These are phyloP conservation scores for Plasmopara muralis DNA, from an alignment of 352 stramenopile genomes.

Conservation along the genomic window DNA sequence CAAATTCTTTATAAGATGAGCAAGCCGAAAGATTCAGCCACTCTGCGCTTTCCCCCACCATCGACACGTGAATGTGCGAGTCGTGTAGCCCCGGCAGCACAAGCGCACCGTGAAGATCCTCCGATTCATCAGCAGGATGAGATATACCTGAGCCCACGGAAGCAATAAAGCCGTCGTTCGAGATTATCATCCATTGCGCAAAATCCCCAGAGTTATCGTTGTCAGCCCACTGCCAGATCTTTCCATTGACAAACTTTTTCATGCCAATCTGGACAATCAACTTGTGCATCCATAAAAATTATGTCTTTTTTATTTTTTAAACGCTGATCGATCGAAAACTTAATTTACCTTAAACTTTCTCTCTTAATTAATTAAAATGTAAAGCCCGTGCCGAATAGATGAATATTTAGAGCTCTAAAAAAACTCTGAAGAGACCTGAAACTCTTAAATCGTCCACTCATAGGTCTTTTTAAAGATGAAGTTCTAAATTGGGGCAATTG, in stretches of 20 bases:
- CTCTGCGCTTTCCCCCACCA: constrained; percentile 73
- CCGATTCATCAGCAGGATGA: constrained; percentile 15
- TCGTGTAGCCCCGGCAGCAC: constrained; percentile 86
- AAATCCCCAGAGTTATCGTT: constrained; percentile 18
- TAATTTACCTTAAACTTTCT: too few relatives aligned
- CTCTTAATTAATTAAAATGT: too few relatives aligned
- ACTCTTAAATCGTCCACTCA: too few relatives aligned
- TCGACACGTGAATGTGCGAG: constrained; percentile 84
- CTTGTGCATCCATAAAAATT: too few relatives aligned
- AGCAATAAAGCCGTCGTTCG: constrained; percentile 35
- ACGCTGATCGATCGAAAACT: too few relatives aligned
- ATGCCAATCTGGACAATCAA: too few relatives aligned
- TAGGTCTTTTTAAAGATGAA: too few relatives aligned
- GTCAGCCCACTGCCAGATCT: constrained; percentile 79
- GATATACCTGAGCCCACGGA: constrained; percentile 24
- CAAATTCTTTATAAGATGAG: constrained; percentile 67
- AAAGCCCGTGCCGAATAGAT: too few relatives aligned
- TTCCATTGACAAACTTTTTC: constrained; percentile 51
- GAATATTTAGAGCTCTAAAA: too few relatives aligned
- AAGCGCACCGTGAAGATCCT: constrained; percentile 47
- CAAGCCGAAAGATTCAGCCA: constrained; percentile 79
- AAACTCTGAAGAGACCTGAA: too few relatives aligned
- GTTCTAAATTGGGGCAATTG: too few relatives aligned
- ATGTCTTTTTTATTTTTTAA: too few relatives aligned
- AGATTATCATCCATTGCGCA: constrained; percentile 56